These are phyloP conservation scores for Russula vinacea DNA, from an alignment of 768 basidiomycete species.

Conservation along the genomic window DNA sequence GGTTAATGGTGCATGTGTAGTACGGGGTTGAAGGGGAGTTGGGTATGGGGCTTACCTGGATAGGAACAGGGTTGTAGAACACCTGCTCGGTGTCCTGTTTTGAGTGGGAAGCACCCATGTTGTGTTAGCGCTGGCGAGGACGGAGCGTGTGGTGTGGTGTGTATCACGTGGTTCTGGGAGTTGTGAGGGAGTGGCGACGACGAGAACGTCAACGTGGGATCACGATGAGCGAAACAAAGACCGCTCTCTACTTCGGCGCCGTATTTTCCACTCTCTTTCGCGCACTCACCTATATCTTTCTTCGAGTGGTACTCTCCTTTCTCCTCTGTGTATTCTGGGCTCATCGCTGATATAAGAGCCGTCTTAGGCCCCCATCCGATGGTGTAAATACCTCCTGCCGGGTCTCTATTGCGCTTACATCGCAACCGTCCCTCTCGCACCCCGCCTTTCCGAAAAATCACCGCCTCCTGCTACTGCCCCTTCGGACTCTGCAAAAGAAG, in stretches of 20 bases:
- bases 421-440: constrained; percentile 27
- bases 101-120: constrained; percentile 73
- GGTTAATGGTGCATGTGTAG: too few relatives aligned
- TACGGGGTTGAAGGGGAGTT: too few relatives aligned
- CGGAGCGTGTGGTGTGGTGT: background rate
- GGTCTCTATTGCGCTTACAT: constrained; percentile 21
- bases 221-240: constrained; percentile 3
- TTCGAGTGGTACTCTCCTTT: constrained; percentile 42
- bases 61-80: constrained; percentile 41
- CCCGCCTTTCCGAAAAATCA: background rate
- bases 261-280: constrained; percentile 42
- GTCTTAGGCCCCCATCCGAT: constrained; percentile 1
- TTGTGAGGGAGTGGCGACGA: too few relatives aligned
- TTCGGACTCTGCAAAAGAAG: constrained; percentile 1
- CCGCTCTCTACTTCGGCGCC: constrained; percentile 30
- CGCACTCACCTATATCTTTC: constrained; percentile 46
- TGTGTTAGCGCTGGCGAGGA: too few relatives aligned
- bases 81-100: constrained; percentile 58
- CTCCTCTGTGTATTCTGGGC: background rate
- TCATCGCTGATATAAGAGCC: background rate
- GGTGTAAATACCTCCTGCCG: constrained; percentile 38
- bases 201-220: background rate
- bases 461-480: background rate
- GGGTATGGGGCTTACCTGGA: constrained; percentile 41
- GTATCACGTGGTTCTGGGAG: background rate